Base-by-base conservation (phyloP, 768 basidiomycete genomes). In the Panaeolus cyanescens region DNA sequence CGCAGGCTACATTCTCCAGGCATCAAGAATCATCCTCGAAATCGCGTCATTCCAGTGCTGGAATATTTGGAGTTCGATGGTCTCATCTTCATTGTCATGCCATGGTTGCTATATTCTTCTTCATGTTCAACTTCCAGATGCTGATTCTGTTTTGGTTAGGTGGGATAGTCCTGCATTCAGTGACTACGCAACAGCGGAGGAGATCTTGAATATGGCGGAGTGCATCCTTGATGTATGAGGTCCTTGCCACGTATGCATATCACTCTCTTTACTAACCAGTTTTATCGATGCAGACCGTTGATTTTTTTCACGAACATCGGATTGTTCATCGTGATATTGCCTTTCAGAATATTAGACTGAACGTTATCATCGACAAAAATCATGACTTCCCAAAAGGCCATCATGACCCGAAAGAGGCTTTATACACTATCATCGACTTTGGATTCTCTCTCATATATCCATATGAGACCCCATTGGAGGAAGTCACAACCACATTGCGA, bases 81-180 rank as follows among this genome's bases (percentile, higher is more conserved):
- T n/a, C 40, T 65, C 8, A 42, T 61, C 1, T 69, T 67, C 30
- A 62, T 59, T 1, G 68, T 69, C n/a, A 67, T 64, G 65, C 68
- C 68, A 9, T 54, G 62, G 67, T 67, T 25, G 20, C 36, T n/a
- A 31, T 19, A 32, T 15, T 19, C 17, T 40, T 28, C 22, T 34
- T 22, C 32, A n/a, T n/a, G n/a, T 33, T 13, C 15, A 22, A 4
- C 19, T 53, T 19, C 1, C n/a, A 7, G 32, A 37, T 4, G 30
- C 17, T 6, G 10, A 55, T 15, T n/a, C 54, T 25, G n/a, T n/a
- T n/a, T n/a, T n/a, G n/a, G n/a, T 10, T 56, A 64, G 63, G 39
- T 64, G 59, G 63, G 59, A 58, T 9, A 4, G 4, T 1, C 56
- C 59, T 19, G 4, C 58, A 10, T 1, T 0, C 3, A 25, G 54